Percentiles rank a stretch among this genome's conserved stretches.
Conservation (phyloP, 805 yeast species). For the Candida loeiensis region DNA sequence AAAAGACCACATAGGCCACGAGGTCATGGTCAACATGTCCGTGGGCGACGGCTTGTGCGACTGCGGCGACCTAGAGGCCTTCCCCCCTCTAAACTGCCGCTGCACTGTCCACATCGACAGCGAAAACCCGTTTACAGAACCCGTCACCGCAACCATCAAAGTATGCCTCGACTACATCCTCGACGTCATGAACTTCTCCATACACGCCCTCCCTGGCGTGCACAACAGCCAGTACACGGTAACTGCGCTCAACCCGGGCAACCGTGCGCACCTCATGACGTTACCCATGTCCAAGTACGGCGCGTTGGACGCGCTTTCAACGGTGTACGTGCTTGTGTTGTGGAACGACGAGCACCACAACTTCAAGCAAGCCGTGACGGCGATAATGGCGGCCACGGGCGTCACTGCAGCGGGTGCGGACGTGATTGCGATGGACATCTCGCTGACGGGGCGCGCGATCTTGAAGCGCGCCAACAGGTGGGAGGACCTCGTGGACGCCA, state of each 20-base stretch:
- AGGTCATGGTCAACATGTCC: slow-evolving; percentile 52
- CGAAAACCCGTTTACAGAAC: slow-evolving; percentile 12
- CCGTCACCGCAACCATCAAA: slow-evolving; percentile 27
- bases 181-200: slow-evolving; percentile 38
- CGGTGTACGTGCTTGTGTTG: slow-evolving; percentile 48
- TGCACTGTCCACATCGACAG: slow-evolving; percentile 16
- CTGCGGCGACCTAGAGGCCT: slow-evolving; percentile 70
- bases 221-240: slow-evolving; percentile 24
- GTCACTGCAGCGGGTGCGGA: slow-evolving; percentile 25
- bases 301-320: slow-evolving; percentile 29
- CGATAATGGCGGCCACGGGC: slow-evolving; percentile 37
- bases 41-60: slow-evolving; percentile 63
- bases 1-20: slow-evolving; percentile 65
- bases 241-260: slow-evolving; percentile 19
- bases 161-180: slow-evolving; percentile 40
- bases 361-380: slow-evolving; percentile 50
- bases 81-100: slow-evolving; percentile 53
- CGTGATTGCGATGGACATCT: slow-evolving; percentile 42
- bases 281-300: slow-evolving; percentile 24
- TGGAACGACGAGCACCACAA: slow-evolving; percentile 81
- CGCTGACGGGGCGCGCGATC: slow-evolving; percentile 48
- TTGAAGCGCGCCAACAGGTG: slow-evolving; percentile 31
- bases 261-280: slow-evolving; percentile 21
- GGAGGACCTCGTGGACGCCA: slow-evolving; percentile 8
- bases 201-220: slow-evolving; percentile 39